Conservation (phyloP, 2,329 filamentous ascomycete species). For the Sordariomycetes sp. region DNA sequence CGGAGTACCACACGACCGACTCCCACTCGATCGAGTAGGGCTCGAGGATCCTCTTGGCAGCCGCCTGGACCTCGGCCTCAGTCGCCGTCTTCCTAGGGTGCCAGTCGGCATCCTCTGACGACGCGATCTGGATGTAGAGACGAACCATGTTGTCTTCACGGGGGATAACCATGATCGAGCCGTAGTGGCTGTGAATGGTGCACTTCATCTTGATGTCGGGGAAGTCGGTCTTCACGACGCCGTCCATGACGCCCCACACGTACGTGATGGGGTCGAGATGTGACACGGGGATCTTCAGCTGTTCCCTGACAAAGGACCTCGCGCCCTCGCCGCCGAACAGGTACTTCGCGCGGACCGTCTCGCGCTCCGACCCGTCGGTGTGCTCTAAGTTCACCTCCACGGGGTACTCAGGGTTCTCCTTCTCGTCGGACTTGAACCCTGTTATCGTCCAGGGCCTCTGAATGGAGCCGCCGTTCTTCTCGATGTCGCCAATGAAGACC, state of each 20-base stretch:
- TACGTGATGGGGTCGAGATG: slow-evolving; percentile 57
- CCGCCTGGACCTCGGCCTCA: slow-evolving; percentile 47
- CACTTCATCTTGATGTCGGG: slow-evolving; percentile 72
- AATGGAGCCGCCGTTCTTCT: slow-evolving; percentile 44
- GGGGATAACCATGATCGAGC: slow-evolving; percentile 70
- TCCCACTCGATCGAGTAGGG: slow-evolving; percentile 58
- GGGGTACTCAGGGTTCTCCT: slow-evolving; percentile 51
- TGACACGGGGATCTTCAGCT: slow-evolving; percentile 57
- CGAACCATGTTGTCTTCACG: slow-evolving; percentile 50
- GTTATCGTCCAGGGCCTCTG: slow-evolving; percentile 54
- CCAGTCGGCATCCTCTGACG: slow-evolving; percentile 47
- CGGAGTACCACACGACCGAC: slow-evolving; percentile 59
- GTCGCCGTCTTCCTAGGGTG: slow-evolving; percentile 50
- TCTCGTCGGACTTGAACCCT: slow-evolving; percentile 45
- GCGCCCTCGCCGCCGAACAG: slow-evolving; percentile 61
- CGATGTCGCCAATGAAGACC: slow-evolving; percentile 53
- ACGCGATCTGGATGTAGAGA: slow-evolving; percentile 55
- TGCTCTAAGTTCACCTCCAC: slow-evolving; percentile 69
- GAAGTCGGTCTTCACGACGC: slow-evolving; percentile 59
- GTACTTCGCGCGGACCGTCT: slow-evolving; percentile 58
- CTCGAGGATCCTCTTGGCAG: slow-evolving; percentile 50
- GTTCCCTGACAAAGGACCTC: slow-evolving; percentile 49
- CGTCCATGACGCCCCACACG: slow-evolving; percentile 67
- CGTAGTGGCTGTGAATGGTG: slow-evolving; percentile 60
- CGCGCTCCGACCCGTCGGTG: slow-evolving; percentile 55